Conservation (phyloP, 2,329 filamentous ascomycete species). For the Penicillium glabrum region DNA sequence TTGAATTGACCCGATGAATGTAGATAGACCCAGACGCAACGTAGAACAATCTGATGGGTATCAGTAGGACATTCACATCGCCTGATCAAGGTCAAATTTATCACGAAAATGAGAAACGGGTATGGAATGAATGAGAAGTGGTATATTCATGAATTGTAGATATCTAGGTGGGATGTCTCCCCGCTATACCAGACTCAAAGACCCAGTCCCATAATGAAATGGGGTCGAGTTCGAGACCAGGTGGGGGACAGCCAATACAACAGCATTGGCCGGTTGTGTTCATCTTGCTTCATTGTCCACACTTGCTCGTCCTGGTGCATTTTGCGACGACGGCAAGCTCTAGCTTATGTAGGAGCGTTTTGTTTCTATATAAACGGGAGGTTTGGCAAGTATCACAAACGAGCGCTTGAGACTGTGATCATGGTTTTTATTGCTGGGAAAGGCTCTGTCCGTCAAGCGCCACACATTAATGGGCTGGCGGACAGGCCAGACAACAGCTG, state of each 20-base stretch:
- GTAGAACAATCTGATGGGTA: slow-evolving; percentile 16
- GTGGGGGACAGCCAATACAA: slow-evolving; percentile 35
- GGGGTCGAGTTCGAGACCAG: slow-evolving; percentile 42
- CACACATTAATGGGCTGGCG: slow-evolving; percentile 18
- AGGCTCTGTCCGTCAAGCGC: not conserved
- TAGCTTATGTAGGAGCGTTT: slow-evolving; percentile 54
- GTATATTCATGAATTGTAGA: not conserved
- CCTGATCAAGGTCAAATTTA: not conserved
- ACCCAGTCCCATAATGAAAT: slow-evolving; percentile 49
- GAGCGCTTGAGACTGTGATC: not conserved
- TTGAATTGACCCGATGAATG: slow-evolving; percentile 1
- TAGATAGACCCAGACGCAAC: slow-evolving; percentile 30
- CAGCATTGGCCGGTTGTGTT: slow-evolving; percentile 33
- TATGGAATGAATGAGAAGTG: not conserved
- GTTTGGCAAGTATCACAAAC: not conserved
- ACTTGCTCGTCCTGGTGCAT: slow-evolving; percentile 53
- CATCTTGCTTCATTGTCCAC: slow-evolving; percentile 60
- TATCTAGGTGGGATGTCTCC: slow-evolving; percentile 42
- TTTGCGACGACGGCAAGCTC: slow-evolving; percentile 54
- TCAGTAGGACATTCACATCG: not conserved
- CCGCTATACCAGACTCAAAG: slow-evolving; percentile 37
- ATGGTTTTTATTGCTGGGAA: not conserved
- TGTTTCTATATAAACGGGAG: not conserved
- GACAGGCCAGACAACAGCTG: not conserved
- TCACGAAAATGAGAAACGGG: not conserved